Base-by-base conservation (phyloP, 1,284 basidiomycete genomes). In the Cerioporus squamosus region DNA sequence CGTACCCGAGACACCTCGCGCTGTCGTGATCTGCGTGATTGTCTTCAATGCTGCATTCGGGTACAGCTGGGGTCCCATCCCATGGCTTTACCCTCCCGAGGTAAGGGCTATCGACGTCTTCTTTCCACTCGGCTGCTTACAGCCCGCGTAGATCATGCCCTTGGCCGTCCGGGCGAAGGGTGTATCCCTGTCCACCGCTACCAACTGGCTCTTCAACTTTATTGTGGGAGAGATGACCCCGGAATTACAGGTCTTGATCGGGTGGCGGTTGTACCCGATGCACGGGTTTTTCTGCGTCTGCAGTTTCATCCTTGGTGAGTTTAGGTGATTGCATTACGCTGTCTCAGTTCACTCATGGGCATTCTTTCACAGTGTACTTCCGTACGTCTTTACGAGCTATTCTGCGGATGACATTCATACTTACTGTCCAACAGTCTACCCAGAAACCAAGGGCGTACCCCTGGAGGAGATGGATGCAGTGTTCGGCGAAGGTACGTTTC, bases 1-100 rank as follows among this genome's bases (percentile, higher is more conserved):
- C 72, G 85, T 94, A 50, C 84, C 90, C 1, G 81, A 84, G 64
- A 95, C 93, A 5, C 93, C 96, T 0, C 86, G 90, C 52, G 94
- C 94, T 2, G 97, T 98, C 14, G 97, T 98, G 2, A 74, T 84
- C 18, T 97, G 93, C 68, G 94, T 99, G 7, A 89, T 99, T 57
- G 80, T 97, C 48, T 99, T 92, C 82, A 98, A 98, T 67, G 94
- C 93, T 44, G 91, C 90, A 9, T 98, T 98, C 70, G 96, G 95
- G 17, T 94, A 88, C 70, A 92, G 89, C 43, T 69, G 67, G 67
- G 67, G 67, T 14, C 67, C 67, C 29, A 65, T 69, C 45, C 67
- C 67, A 20, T 68, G 94, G 95, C 78, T 97, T 26, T 96, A 94
- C 73, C 92, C 93, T 55, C 92, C 91, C 20, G 92, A 93, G 78